Conservation (phyloP, 2,329 filamentous ascomycete genomes). For the Aspergillus tubingensis region DNA sequence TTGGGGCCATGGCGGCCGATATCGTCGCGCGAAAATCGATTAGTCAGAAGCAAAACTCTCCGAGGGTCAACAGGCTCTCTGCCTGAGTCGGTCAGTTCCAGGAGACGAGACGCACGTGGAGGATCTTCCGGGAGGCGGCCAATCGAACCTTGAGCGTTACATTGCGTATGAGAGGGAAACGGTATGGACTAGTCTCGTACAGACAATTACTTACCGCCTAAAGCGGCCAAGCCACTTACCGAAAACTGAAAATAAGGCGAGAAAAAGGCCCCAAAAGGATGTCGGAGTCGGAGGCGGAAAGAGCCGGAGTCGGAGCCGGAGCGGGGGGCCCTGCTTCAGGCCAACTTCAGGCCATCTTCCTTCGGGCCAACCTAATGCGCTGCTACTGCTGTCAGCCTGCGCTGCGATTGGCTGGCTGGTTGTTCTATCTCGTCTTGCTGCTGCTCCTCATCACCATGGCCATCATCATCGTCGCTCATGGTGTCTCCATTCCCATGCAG, state of each 20-base stretch:
- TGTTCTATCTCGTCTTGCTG: background rate
- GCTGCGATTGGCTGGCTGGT: no score
- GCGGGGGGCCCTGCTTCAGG: background rate
- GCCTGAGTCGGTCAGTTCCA: background rate
- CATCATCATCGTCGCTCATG: background rate
- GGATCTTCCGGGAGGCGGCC: slow-evolving; percentile 25
- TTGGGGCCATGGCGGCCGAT: background rate
- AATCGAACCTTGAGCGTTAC: slow-evolving; percentile 16
- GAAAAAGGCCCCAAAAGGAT: background rate
- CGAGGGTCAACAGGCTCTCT: background rate
- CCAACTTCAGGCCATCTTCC: background rate
- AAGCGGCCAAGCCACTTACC: background rate
- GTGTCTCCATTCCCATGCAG: no score
- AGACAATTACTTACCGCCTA: background rate
- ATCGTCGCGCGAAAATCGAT: background rate
- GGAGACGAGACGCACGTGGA: slow-evolving; percentile 19
- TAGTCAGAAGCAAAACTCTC: slow-evolving; percentile 3
- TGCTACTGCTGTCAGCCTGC: background rate
- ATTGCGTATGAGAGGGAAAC: slow-evolving; percentile 6
- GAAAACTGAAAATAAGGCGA: background rate
- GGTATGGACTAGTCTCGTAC: slow-evolving; percentile 2
- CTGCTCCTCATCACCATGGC: background rate
- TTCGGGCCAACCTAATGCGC: background rate
- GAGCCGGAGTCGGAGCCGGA: slow-evolving; percentile 5
- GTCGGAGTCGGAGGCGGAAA: background rate